Percentiles rank a stretch among this genome's conserved stretches.
These are phyloP conservation scores for Gentiana macrophylla DNA, from an alignment of 257 asterid species.

Conservation along the genomic window DNA sequence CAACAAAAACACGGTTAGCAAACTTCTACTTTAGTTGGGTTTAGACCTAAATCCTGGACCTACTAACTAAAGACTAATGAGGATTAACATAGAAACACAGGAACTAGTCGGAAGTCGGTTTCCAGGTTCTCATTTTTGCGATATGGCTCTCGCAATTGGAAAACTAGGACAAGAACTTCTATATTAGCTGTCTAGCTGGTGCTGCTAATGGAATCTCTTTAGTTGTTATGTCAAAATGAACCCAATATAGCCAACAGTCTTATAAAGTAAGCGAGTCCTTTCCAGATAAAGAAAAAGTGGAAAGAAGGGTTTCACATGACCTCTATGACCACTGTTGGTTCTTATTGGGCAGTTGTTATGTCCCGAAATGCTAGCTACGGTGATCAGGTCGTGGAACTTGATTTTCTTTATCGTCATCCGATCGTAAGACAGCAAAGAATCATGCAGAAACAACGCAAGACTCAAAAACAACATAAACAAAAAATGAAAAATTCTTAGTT, in stretches of 20 bases:
- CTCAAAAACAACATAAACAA: too few relatives aligned
- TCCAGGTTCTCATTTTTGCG: too few relatives aligned
- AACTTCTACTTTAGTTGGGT: too few relatives aligned
- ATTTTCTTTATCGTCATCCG: not conserved
- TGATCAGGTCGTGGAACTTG: constrained; percentile 28
- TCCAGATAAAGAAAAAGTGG: constrained; percentile 45
- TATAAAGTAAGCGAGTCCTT: constrained; percentile 41
- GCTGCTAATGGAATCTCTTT: constrained; percentile 30
- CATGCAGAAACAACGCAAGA: too few relatives aligned
- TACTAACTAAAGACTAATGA: too few relatives aligned
- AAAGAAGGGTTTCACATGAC: constrained; percentile 42
- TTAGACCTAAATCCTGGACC: too few relatives aligned
- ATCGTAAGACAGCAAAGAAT: too few relatives aligned
- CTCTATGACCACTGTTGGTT: constrained; percentile 41
- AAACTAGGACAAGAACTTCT: constrained; percentile 39
- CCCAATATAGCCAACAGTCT: constrained; percentile 30
- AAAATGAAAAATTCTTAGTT: too few relatives aligned
- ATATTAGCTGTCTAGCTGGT: constrained; percentile 38
- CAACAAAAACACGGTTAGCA: too few relatives aligned
- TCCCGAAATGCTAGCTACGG: constrained; percentile 35
- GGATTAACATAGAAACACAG: too few relatives aligned
- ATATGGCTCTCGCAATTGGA: constrained; percentile 8
- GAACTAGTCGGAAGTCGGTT: too few relatives aligned
- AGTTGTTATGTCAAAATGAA: constrained; percentile 46
- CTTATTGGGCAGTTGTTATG: constrained; percentile 43